A percentile compares a stretch with the other conserved stretches of the same genome.
These are phyloP conservation scores for baker's yeast (Saccharomyces cerevisiae) DNA, from an alignment of 805 yeast genomes.

Conservation along the genomic window DNA sequence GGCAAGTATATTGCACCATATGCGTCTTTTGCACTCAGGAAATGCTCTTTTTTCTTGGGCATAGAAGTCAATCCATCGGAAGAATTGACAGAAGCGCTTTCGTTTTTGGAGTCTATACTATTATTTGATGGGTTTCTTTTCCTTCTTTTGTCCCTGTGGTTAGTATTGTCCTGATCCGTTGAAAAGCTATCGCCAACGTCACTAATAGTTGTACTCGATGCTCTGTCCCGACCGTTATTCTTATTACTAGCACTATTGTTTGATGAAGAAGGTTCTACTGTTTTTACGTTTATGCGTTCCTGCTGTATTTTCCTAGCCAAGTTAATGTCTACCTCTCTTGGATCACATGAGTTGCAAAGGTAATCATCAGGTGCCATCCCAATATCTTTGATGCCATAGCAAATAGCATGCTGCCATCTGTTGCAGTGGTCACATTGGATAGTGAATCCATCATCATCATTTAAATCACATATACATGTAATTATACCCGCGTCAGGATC, in stretches of 20 bases:
- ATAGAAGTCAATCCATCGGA: background rate
- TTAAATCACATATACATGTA: conserved; percentile 81
- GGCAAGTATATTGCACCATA: conserved; percentile 30
- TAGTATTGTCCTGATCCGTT: background rate
- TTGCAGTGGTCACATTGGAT: conserved; percentile 90
- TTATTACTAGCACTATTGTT: background rate
- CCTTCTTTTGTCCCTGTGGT: background rate
- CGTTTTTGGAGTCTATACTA: background rate
- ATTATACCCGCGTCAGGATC: conserved; percentile 79
- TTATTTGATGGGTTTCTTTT: background rate
- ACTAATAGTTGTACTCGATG: background rate
- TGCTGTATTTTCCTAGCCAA: conserved; percentile 37
- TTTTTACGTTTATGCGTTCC: conserved; percentile 9
- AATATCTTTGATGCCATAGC: conserved; percentile 67
- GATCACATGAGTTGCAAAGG: conserved; percentile 70
- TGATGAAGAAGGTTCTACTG: background rate
- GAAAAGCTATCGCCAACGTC: conserved; percentile 1
- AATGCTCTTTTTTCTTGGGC: conserved; percentile 24
- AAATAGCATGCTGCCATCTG: conserved; percentile 93
- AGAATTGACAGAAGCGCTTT: background rate
- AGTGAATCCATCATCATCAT: conserved; percentile 87
- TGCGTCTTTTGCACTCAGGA: conserved; percentile 32
- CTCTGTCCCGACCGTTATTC: background rate
- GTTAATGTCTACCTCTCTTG: conserved; percentile 37
- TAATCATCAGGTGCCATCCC: conserved; percentile 78